phyloP scores from a whole-genome alignment of 192 early-diverging fungal genomes.

The Coemansia sp. region DNA sequence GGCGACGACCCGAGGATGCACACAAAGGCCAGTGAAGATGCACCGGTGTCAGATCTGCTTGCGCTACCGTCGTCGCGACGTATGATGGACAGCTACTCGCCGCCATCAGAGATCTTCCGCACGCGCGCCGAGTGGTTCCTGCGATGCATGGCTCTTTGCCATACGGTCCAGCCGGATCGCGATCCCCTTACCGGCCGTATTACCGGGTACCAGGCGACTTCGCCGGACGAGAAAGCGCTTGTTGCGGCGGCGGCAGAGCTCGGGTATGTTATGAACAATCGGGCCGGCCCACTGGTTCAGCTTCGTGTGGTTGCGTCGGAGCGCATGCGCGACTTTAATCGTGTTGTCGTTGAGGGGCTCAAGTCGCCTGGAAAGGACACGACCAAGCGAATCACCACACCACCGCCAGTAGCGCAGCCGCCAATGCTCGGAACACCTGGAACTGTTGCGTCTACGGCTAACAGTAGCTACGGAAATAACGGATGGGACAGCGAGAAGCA shows the following conservation, averaged over 20 bases:
- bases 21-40: slow-evolving; percentile 38
- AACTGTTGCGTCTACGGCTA: neutral
- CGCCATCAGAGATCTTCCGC: slow-evolving; percentile 44
- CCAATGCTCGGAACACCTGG: neutral
- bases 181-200: slow-evolving; percentile 59
- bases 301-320: slow-evolving; percentile 51
- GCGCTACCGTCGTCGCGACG: slow-evolving; percentile 37
- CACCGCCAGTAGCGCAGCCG: neutral
- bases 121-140: slow-evolving; percentile 65
- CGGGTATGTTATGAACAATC: slow-evolving; percentile 67
- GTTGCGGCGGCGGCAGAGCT: slow-evolving; percentile 76
- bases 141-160: slow-evolving; percentile 78
- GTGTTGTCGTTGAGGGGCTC: slow-evolving; percentile 10
- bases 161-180: slow-evolving; percentile 76
- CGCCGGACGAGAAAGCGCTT: slow-evolving; percentile 83
- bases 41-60: slow-evolving; percentile 42
- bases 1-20: slow-evolving; percentile 27
- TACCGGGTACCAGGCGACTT: slow-evolving; percentile 77
- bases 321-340: slow-evolving; percentile 51
- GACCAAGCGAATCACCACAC: neutral
- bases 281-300: slow-evolving; percentile 55
- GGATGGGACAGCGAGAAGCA: neutral
- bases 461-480: too few species aligned
- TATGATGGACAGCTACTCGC: slow-evolving; percentile 22
- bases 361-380: neutral